Evolutionary conservation across 768 basidiomycete genomes (phyloP), one percentile per base, ranked within the genome.

Genomic region (Cyclocybe aegerita): DNA sequence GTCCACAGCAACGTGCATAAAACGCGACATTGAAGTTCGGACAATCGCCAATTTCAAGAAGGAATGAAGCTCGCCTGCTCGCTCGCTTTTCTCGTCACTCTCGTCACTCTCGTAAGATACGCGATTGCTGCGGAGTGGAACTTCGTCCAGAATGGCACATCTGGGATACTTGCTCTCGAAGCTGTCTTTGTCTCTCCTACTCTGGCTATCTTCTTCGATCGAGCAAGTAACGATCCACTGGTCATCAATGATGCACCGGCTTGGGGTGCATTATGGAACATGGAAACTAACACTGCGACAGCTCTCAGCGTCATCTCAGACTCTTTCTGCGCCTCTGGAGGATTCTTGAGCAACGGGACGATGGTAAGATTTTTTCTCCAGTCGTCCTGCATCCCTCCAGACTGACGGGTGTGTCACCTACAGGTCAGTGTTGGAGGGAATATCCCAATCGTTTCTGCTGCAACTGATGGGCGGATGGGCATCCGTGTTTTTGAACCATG

Each of bases 241-340:
- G 65, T 57, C 14, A 61, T 77, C 47, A 65, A 74, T 44, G 71
- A 69, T 1, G 74, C 76, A 50, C 61, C 72, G 12, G 76, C 76
- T 7, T 77, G 76, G 77, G 72, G 70, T 29, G 74, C 71, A 6
- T 60, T 78, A 11, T 70, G 74, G 58, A 66, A 77, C 48, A 55
- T 78, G 9, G 61, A 68, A 52, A 75, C 74, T 1, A 70, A 72
- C 36, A 67, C 61, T 4, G 65, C 68, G 1, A 66, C 68, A 10
- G 60, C 72, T 8, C 50, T 74, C 7, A 59, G 66, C 39, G 56
- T 72, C n/a, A 45, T 66, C 7, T 66, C 70, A n/a, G 68, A 77
- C 50, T 66, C 65, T n/a, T 77, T 73, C 60, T 77, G 74, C 57
- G 75, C 71, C 0, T 71, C 70, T 15, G 73, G 74, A 9, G 69